Evolutionary conservation across 1,139 yeast species (phyloP).

Genomic region (Nakaseomyces nivariensis): DNA sequence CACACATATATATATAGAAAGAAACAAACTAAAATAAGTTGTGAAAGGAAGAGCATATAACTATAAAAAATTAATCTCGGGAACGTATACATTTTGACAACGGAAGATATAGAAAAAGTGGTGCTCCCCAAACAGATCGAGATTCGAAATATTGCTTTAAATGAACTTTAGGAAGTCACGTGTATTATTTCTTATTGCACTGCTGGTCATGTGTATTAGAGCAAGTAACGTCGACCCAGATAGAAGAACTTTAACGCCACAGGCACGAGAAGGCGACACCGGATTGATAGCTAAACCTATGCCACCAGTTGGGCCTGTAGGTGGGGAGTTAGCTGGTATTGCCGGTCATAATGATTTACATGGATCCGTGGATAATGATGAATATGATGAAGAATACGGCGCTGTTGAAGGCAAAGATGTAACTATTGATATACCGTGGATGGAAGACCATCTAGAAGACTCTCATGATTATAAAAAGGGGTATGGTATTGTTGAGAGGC

Average conservation of each 20-base stretch:
- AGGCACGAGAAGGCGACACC: neutral
- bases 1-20: too few relatives aligned
- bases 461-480: slow-evolving; percentile 30
- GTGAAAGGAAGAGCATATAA: too few relatives aligned
- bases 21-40: too few relatives aligned
- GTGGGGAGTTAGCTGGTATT: neutral
- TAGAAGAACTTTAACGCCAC: neutral
- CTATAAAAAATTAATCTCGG: too few relatives aligned
- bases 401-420: neutral
- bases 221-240: neutral
- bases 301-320: neutral
- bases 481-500: slow-evolving; percentile 24
- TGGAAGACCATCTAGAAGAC: slow-evolving; percentile 16
- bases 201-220: neutral
- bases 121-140: too few relatives aligned
- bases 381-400: neutral
- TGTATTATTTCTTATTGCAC: neutral
- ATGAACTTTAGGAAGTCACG: neutral
- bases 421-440: neutral
- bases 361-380: neutral
- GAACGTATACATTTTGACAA: too few relatives aligned
- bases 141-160: too few relatives aligned
- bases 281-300: neutral
- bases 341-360: neutral
- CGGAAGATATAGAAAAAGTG: too few relatives aligned